Conservation (phyloP, 1,284 basidiomycete genomes). For the Trametes sp. region DNA sequence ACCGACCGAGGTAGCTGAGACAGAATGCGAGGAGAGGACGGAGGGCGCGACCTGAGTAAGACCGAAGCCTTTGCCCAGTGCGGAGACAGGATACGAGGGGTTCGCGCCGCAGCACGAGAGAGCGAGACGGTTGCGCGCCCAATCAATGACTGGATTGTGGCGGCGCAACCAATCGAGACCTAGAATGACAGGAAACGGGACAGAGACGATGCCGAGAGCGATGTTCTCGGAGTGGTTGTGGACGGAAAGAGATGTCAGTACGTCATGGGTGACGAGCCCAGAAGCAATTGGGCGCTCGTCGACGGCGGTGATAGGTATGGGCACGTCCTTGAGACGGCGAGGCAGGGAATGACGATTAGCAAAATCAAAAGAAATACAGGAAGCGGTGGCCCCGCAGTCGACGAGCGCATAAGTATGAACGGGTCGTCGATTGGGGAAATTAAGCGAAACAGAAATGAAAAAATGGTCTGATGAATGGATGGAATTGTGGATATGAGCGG, state of each 20-base stretch:
- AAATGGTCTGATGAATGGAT: constrained; percentile 42
- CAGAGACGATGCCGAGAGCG: constrained; percentile 29
- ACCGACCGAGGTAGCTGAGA: constrained; percentile 13
- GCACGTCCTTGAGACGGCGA: constrained; percentile 34
- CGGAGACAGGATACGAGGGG: background rate
- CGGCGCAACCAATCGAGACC: constrained; percentile 34
- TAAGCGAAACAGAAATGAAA: constrained; percentile 43
- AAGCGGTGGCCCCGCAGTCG: constrained; percentile 45
- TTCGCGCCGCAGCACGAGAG: constrained; percentile 38
- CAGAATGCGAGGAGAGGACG: constrained; percentile 10
- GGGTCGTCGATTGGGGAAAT: constrained; percentile 40
- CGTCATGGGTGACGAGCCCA: constrained; percentile 45
- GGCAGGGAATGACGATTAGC: constrained; percentile 41
- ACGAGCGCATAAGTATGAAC: constrained; percentile 43
- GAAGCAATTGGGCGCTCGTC: constrained; percentile 44
- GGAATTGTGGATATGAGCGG: constrained; percentile 17
- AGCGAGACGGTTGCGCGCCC: constrained; percentile 23
- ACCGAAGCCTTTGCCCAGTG: constrained; percentile 23
- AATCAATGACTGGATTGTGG: constrained; percentile 37
- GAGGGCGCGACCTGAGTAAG: constrained; percentile 19
- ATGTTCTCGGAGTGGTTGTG: constrained; percentile 34
- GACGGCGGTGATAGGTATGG: constrained; percentile 44
- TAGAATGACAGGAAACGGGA: constrained; percentile 32
- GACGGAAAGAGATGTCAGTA: constrained; percentile 35
- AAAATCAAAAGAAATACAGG: constrained; percentile 46